Conservation (phyloP, 1,139 yeast genomes). For the Debaryomycetaceae sp. region DNA sequence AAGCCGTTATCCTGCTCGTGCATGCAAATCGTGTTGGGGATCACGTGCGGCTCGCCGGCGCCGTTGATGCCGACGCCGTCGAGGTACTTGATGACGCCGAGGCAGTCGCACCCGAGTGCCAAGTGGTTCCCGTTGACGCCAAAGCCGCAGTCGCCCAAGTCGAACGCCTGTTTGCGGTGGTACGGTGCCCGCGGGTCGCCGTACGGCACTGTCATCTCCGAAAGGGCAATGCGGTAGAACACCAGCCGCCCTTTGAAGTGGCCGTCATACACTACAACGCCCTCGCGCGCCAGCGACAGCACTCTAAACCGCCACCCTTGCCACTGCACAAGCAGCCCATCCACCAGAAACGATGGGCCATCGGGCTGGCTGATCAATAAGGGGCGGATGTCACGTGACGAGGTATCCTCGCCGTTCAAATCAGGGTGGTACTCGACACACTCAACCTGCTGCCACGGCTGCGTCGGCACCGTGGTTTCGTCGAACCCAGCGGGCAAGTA, state of each 20-base stretch:
- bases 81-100: slow-evolving; percentile 79
- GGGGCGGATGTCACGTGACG: slow-evolving; percentile 65
- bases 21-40: slow-evolving; percentile 79
- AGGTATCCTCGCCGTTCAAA: slow-evolving; percentile 51
- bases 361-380: slow-evolving; percentile 76
- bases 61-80: slow-evolving; percentile 61
- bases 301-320: slow-evolving; percentile 89
- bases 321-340: slow-evolving; percentile 70
- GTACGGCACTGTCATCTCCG: slow-evolving; percentile 92
- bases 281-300: slow-evolving; percentile 75
- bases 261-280: slow-evolving; percentile 74
- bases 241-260: slow-evolving; percentile 77
- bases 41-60: slow-evolving; percentile 59
- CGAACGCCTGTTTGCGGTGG: slow-evolving; percentile 91
- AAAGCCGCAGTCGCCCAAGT: slow-evolving; percentile 87
- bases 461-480: slow-evolving; percentile 54
- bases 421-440: slow-evolving; percentile 73
- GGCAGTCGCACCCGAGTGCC: slow-evolving; percentile 82
- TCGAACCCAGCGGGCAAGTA: slow-evolving; percentile 73
- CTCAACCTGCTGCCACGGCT: slow-evolving; percentile 57
- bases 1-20: slow-evolving; percentile 56
- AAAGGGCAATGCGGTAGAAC: slow-evolving; percentile 72
- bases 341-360: slow-evolving; percentile 72
- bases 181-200: slow-evolving; percentile 89
- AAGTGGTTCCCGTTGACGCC: slow-evolving; percentile 76